phyloP scores from a whole-genome alignment of 768 basidiomycete genomes.

The Rhodocollybia butyracea region DNA sequence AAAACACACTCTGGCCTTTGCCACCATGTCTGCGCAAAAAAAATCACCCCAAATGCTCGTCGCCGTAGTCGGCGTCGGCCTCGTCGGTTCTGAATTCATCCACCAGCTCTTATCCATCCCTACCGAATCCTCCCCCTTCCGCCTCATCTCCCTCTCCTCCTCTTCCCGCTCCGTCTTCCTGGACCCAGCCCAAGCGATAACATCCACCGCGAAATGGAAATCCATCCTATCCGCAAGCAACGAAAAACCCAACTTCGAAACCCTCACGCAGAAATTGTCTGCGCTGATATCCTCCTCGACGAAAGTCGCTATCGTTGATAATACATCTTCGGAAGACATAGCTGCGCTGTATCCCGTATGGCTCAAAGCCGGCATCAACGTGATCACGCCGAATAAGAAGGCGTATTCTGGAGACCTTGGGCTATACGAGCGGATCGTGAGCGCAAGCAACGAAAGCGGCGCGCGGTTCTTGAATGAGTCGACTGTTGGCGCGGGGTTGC shows the following conservation, averaged over 20 bases:
- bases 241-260: conserved; percentile 36
- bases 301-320: conserved; percentile 79
- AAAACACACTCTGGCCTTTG: conserved; percentile 10
- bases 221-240: conserved; percentile 48
- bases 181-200: conserved; percentile 41
- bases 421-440: conserved; percentile 68
- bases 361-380: conserved; percentile 72
- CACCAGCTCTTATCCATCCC: conserved; percentile 73
- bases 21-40: conserved; percentile 7
- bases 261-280: conserved; percentile 39
- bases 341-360: conserved; percentile 81
- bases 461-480: conserved; percentile 81
- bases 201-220: conserved; percentile 40
- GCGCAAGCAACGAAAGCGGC: conserved; percentile 53
- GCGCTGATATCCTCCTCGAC: conserved; percentile 43
- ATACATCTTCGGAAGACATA: conserved; percentile 82
- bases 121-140: conserved; percentile 51
- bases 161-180: conserved; percentile 57
- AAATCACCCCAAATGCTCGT: conserved; percentile 39
- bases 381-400: conserved; percentile 98
- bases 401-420: conserved; percentile 73
- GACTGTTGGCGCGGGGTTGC: conserved; percentile 95
- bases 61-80: conserved; percentile 87
- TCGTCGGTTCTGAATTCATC: conserved; percentile 88
- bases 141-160: conserved; percentile 65